A percentile compares a stretch with the other conserved stretches of the same genome.
phyloP scores from a whole-genome alignment of 148 eudicot species.

The Rhododendron vialii region DNA sequence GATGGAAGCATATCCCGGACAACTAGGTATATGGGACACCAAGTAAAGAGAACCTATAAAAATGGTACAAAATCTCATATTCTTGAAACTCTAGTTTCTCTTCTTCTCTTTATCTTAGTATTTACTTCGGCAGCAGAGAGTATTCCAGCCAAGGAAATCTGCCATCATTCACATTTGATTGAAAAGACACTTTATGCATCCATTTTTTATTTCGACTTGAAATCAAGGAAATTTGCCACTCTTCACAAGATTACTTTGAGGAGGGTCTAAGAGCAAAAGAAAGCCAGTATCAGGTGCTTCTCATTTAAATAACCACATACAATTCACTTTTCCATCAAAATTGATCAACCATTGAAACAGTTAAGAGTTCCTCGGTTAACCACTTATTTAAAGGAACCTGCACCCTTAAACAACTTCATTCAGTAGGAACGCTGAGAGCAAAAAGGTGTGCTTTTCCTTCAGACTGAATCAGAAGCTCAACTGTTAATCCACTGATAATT shows the following conservation, averaged over 20 bases:
- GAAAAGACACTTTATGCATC: background rate
- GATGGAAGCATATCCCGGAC: background rate
- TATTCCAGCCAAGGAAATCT: background rate
- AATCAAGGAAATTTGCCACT: background rate
- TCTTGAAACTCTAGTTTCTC: background rate
- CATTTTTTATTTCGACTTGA: background rate
- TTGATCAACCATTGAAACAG: background rate
- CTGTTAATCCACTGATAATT: background rate
- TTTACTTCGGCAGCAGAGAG: background rate
- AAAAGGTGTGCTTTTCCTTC: background rate
- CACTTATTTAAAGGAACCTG: background rate
- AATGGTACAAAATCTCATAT: background rate
- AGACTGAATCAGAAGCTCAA: background rate
- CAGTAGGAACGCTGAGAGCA: background rate
- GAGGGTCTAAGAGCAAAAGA: background rate
- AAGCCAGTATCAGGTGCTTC: background rate
- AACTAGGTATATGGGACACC: background rate
- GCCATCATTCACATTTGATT: background rate
- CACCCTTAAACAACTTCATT: background rate
- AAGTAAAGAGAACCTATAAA: background rate
- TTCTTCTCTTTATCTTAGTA: too few species aligned
- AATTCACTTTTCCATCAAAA: background rate
- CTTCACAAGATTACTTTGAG: background rate
- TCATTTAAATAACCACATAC: background rate
- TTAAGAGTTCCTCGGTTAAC: background rate